These are phyloP conservation scores for Neopestalotiopsis rosae DNA, from an alignment of 2,329 filamentous ascomycete genomes.

Conservation along the genomic window DNA sequence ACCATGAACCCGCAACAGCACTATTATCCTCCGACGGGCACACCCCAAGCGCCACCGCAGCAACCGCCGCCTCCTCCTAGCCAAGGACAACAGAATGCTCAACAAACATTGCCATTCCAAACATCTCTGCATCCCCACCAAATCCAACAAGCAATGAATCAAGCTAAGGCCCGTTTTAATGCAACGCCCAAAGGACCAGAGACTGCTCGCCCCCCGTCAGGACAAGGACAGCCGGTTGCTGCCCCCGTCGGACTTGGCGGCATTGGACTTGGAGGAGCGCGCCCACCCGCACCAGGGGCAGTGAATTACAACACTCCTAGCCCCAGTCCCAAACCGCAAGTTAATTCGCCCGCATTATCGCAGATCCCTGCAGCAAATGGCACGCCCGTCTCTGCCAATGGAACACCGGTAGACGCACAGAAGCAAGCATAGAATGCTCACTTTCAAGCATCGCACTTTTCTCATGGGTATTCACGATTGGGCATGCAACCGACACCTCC, in stretches of 20 bases:
- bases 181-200: conserved; percentile 34
- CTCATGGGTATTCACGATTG: neutral
- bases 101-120: conserved; percentile 30
- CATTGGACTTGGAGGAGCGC: conserved; percentile 34
- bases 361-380: conserved; percentile 31
- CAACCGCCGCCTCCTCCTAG: conserved; percentile 29
- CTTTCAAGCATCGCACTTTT: neutral
- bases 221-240: conserved; percentile 30
- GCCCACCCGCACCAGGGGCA: conserved; percentile 29
- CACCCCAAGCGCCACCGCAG: conserved; percentile 22
- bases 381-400: conserved; percentile 25
- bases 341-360: conserved; percentile 26
- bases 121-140: conserved; percentile 37
- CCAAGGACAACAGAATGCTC: conserved; percentile 29
- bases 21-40: conserved; percentile 31
- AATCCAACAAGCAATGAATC: conserved; percentile 39
- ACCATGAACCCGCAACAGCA: conserved; percentile 29
- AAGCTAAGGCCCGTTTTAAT: conserved; percentile 38
- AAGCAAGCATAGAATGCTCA: conserved; percentile 15
- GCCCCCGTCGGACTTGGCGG: conserved; percentile 37
- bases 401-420: conserved; percentile 29
- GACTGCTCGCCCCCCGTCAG: conserved; percentile 27
- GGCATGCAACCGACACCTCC: neutral
- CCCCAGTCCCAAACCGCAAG: conserved; percentile 32
- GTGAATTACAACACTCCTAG: conserved; percentile 30